These are phyloP conservation scores for Papilionanthe hybrid DNA, from an alignment of 116 monocot genomes.

Conservation along the genomic window DNA sequence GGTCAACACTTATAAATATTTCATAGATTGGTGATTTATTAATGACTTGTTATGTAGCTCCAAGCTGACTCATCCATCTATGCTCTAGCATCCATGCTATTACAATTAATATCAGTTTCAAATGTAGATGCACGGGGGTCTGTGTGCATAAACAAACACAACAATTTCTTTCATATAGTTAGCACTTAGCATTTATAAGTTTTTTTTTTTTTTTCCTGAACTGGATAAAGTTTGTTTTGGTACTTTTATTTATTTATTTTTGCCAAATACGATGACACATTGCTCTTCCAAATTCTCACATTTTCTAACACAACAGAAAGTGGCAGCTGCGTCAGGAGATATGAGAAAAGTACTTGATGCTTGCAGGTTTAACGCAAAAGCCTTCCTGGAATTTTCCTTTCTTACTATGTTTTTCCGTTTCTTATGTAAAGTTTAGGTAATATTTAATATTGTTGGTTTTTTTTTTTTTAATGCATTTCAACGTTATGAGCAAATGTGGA, in stretches of 20 bases:
- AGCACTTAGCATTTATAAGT: not conserved
- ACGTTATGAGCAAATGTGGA: not conserved
- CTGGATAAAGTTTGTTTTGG: not conserved
- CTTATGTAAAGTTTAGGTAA: not conserved
- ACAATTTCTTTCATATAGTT: not conserved
- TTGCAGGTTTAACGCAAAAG: conserved; percentile 44
- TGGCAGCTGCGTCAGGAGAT: conserved; percentile 94
- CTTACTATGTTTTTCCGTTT: not conserved
- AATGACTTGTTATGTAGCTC: not conserved
- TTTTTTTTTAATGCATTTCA: no score
- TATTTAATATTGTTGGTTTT: no score
- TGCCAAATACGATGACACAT: not conserved
- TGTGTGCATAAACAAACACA: not conserved
- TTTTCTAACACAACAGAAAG: conserved; percentile 59
- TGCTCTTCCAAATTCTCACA: not conserved
- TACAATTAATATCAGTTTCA: not conserved
- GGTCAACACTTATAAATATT: not conserved
- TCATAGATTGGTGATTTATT: not conserved
- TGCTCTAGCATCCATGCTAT: not conserved
- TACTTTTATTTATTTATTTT: not conserved
- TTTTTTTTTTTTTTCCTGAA: not conserved
- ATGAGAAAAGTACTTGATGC: conserved; percentile 91
- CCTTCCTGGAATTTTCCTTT: not conserved
- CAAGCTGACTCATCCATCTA: not conserved
- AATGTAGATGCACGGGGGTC: not conserved